These are phyloP conservation scores for Epichloe bromicola DNA, from an alignment of 2,329 filamentous ascomycete species.

Conservation along the genomic window DNA sequence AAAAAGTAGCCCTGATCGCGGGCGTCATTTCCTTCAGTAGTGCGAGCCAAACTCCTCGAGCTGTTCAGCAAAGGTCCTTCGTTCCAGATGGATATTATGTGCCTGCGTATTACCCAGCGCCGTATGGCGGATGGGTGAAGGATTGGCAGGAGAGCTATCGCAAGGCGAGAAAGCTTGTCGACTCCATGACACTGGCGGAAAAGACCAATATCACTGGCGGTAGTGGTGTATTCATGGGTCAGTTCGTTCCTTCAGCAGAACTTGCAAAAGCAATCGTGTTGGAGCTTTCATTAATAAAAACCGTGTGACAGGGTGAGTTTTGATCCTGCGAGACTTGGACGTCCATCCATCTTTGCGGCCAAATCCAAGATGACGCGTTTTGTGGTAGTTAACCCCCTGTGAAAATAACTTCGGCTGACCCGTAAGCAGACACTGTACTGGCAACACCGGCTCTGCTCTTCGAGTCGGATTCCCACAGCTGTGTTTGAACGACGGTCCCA, in stretches of 20 bases:
- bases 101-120: conserved; percentile 55
- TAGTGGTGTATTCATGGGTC: conserved; percentile 58
- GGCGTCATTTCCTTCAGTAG: neutral
- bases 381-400: neutral
- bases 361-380: neutral
- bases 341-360: neutral
- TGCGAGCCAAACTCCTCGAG: neutral
- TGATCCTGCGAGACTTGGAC: neutral
- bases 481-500: conserved; percentile 58
- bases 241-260: neutral
- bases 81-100: conserved; percentile 21
- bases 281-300: neutral
- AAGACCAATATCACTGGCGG: conserved; percentile 68
- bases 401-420: neutral
- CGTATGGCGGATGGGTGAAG: conserved; percentile 56
- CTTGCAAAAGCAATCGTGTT: neutral
- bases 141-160: conserved; percentile 58
- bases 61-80: neutral
- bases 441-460: conserved; percentile 59
- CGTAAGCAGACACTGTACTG: conserved; percentile 47
- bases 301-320: conserved; percentile 1
- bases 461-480: conserved; percentile 61
- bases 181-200: conserved; percentile 66
- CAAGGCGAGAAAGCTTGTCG: conserved; percentile 55
- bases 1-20: neutral